phyloP scores from a whole-genome alignment of 2,329 filamentous ascomycete species.

The Sclerotinia subarctica region DNA sequence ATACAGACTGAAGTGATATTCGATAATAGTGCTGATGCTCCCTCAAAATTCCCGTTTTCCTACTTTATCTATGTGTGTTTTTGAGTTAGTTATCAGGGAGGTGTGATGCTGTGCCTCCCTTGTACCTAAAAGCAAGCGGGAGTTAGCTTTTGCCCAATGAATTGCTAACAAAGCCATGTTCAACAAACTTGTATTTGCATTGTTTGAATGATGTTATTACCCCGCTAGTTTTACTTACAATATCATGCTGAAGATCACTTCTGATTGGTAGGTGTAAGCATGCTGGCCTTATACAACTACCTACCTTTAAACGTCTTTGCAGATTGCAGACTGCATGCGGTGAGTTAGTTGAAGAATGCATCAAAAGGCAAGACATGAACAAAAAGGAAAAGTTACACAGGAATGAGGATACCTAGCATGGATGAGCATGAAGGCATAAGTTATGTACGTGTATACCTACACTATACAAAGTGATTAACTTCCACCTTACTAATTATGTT shows the following conservation, averaged over 20 bases:
- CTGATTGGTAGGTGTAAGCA: not conserved
- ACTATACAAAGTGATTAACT: not conserved
- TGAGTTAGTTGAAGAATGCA: not conserved
- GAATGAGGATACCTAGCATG: too few species aligned
- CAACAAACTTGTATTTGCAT: too few species aligned
- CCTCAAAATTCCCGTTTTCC: not conserved
- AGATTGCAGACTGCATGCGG: not conserved
- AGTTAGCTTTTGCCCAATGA: not conserved
- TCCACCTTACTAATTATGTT: too few species aligned
- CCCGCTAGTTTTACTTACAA: slow-evolving; percentile 3
- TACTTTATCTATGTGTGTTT: not conserved
- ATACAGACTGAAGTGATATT: too few species aligned
- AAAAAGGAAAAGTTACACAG: not conserved
- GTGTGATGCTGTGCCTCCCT: not conserved
- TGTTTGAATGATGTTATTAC: not conserved
- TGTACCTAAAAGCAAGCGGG: not conserved
- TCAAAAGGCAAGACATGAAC: too few species aligned
- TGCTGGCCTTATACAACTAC: not conserved
- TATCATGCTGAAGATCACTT: not conserved
- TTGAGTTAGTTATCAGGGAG: not conserved
- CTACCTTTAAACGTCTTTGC: slow-evolving; percentile 1
- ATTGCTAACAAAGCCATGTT: not conserved
- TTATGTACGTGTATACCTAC: not conserved
- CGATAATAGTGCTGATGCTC: not conserved
- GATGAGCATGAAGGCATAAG: not conserved